These are phyloP conservation scores for Suhomyces pyralidae DNA, from an alignment of 805 yeast species.

Conservation along the genomic window DNA sequence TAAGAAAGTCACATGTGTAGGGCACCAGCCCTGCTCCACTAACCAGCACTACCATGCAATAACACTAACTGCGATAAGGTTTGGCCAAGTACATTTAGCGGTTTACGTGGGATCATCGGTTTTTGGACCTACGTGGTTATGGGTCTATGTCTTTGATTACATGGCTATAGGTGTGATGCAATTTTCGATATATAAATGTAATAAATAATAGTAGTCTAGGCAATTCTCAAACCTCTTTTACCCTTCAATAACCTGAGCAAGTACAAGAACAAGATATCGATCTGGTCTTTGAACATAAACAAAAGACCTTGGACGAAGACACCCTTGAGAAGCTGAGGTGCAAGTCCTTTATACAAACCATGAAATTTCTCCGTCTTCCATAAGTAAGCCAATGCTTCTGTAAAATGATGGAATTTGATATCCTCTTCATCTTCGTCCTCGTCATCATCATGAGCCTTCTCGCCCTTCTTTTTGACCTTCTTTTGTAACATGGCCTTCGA, in stretches of 20 bases:
- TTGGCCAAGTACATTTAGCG: no score
- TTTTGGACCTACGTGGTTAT: background rate
- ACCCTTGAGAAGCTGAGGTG: constrained; percentile 79
- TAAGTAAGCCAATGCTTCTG: constrained; percentile 59
- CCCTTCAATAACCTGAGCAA: constrained; percentile 29
- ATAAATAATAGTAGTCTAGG: background rate
- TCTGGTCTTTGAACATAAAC: constrained; percentile 76
- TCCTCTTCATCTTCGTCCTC: constrained; percentile 34
- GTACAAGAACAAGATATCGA: constrained; percentile 39
- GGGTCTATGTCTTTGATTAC: no score
- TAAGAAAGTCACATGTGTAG: background rate
- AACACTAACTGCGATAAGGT: no score
- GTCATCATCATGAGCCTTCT: constrained; percentile 19
- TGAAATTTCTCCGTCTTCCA: constrained; percentile 59
- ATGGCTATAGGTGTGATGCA: background rate
- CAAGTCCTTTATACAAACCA: constrained; percentile 75
- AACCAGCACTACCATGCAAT: no score
- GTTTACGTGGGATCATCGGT: background rate
- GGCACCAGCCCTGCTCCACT: background rate
- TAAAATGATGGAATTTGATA: constrained; percentile 52
- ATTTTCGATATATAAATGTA: background rate
- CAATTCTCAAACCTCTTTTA: constrained; percentile 2
- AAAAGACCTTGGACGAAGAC: constrained; percentile 80
- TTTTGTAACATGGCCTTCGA: constrained; percentile 79
- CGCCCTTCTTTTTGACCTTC: constrained; percentile 21